phyloP scores from a whole-genome alignment of 1,284 basidiomycete genomes.

The Coniophora puteana region DNA sequence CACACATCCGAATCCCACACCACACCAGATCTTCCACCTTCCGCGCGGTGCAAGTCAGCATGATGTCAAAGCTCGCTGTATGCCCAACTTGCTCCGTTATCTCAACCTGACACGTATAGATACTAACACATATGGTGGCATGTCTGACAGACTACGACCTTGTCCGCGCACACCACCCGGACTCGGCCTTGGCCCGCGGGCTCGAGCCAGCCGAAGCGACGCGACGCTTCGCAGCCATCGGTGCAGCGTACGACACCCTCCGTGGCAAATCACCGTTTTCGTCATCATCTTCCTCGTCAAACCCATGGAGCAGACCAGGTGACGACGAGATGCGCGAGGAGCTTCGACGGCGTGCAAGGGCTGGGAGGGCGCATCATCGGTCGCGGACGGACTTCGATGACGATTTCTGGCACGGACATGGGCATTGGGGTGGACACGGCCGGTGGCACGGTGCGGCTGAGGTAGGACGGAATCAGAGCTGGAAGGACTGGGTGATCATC shows the following conservation, averaged over 20 bases:
- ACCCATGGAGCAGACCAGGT: slow-evolving; percentile 9
- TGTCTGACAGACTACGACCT: slow-evolving; percentile 45
- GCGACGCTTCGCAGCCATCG: slow-evolving; percentile 45
- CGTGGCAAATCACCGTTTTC: slow-evolving; percentile 16
- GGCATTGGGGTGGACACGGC: slow-evolving; percentile 7
- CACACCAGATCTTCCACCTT: slow-evolving; percentile 54
- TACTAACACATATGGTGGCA: background rate
- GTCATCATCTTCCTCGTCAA: slow-evolving; percentile 7
- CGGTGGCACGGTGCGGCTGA: slow-evolving; percentile 23
- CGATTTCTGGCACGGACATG: slow-evolving; percentile 8
- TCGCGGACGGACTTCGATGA: slow-evolving; percentile 10
- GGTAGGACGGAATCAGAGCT: slow-evolving; percentile 27
- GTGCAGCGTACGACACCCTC: slow-evolving; percentile 44
- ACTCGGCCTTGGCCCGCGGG: slow-evolving; percentile 31
- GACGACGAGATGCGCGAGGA: slow-evolving; percentile 34
- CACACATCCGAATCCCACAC: slow-evolving; percentile 35
- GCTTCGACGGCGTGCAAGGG: slow-evolving; percentile 33
- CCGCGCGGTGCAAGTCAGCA: slow-evolving; percentile 36
- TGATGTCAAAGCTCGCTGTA: slow-evolving; percentile 50
- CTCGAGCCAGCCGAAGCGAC: slow-evolving; percentile 35
- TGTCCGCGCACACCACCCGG: slow-evolving; percentile 50
- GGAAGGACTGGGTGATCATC: slow-evolving; percentile 40
- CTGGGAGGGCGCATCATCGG: slow-evolving; percentile 13
- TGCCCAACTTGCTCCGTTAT: slow-evolving; percentile 16
- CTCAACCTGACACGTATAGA: background rate